These are phyloP conservation scores for Bryoerythrophyllum caledonicum DNA, from an alignment of 225 moss, liverwort and hornwort genomes.

Conservation along the genomic window DNA sequence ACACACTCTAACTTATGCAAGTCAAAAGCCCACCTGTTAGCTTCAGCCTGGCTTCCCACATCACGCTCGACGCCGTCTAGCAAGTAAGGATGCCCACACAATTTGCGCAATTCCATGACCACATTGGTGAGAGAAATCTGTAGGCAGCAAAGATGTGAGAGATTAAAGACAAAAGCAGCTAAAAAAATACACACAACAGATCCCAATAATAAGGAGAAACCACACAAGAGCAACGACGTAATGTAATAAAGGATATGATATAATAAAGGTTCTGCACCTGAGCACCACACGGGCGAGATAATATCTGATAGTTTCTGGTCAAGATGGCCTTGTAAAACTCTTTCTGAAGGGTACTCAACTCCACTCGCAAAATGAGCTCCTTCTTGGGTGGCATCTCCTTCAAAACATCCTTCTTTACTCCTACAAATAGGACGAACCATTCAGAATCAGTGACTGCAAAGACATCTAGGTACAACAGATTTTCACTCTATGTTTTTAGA, in stretches of 20 bases:
- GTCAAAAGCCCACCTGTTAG: conserved; percentile 59
- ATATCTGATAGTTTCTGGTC: conserved; percentile 62
- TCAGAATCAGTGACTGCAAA: background rate
- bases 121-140: conserved; percentile 78
- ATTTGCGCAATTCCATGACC: conserved; percentile 84
- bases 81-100: conserved; percentile 82
- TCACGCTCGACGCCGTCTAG: conserved; percentile 70
- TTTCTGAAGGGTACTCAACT: conserved; percentile 68
- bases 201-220: background rate
- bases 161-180: background rate
- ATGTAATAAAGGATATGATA: background rate
- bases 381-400: conserved; percentile 79
- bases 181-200: background rate
- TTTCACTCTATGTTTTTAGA: background rate
- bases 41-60: conserved; percentile 64
- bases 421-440: conserved; percentile 30
- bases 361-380: conserved; percentile 78
- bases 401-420: conserved; percentile 76
- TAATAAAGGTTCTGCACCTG: conserved; percentile 40
- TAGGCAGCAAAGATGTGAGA: conserved; percentile 11
- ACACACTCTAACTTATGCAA: conserved; percentile 3
- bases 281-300: conserved; percentile 69
- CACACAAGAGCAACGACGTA: background rate
- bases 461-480: too few species aligned
- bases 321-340: conserved; percentile 74